Percentiles rank a stretch among this genome's conserved stretches.
phyloP scores from a whole-genome alignment of 352 stramenopile genomes.

The Globisporangium heterothallicum region DNA sequence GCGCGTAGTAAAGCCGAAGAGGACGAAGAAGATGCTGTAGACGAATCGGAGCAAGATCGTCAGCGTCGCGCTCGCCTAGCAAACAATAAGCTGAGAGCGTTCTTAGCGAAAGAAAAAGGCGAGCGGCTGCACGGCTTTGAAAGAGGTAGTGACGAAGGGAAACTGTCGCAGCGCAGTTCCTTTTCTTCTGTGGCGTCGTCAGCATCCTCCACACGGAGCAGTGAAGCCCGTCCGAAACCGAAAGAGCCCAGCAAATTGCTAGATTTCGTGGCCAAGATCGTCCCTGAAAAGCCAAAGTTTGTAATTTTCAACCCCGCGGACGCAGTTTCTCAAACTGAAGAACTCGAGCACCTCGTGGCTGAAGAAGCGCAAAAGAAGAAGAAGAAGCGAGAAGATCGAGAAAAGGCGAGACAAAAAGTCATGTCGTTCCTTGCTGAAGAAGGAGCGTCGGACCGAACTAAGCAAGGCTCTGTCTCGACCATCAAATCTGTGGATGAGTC shows the following conservation, averaged over 20 bases:
- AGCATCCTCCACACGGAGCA: slow-evolving; percentile 6
- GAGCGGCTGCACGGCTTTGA: slow-evolving; percentile 37
- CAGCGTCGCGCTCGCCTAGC: slow-evolving; percentile 19
- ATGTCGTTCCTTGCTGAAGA: slow-evolving; percentile 40
- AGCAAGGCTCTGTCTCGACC: slow-evolving; percentile 17
- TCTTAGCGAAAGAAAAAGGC: slow-evolving; percentile 48
- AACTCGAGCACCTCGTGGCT: slow-evolving; percentile 35
- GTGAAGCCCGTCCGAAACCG: slow-evolving; percentile 1
- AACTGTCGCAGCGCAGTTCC: slow-evolving; percentile 14
- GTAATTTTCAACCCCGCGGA: slow-evolving; percentile 53
- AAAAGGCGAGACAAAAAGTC: slow-evolving; percentile 39
- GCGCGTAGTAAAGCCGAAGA: slow-evolving; percentile 25
- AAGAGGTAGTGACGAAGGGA: slow-evolving; percentile 9
- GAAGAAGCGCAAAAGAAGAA: slow-evolving; percentile 40
- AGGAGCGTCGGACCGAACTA: slow-evolving; percentile 16
- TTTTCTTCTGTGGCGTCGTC: slow-evolving; percentile 26
- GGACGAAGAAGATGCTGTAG: slow-evolving; percentile 5
- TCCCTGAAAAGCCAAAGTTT: slow-evolving; percentile 41
- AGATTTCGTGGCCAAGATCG: slow-evolving; percentile 57
- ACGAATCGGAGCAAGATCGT: slow-evolving; percentile 3
- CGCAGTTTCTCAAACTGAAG: slow-evolving; percentile 21
- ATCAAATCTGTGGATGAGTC: slow-evolving; percentile 53
- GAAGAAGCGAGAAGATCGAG: slow-evolving; percentile 37
- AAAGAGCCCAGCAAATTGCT: slow-evolving; percentile 27
- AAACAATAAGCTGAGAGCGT: slow-evolving; percentile 56